Percentiles rank a stretch among this genome's conserved stretches.
phyloP scores from a whole-genome alignment of 768 basidiomycete species.

The Trametes punicea region DNA sequence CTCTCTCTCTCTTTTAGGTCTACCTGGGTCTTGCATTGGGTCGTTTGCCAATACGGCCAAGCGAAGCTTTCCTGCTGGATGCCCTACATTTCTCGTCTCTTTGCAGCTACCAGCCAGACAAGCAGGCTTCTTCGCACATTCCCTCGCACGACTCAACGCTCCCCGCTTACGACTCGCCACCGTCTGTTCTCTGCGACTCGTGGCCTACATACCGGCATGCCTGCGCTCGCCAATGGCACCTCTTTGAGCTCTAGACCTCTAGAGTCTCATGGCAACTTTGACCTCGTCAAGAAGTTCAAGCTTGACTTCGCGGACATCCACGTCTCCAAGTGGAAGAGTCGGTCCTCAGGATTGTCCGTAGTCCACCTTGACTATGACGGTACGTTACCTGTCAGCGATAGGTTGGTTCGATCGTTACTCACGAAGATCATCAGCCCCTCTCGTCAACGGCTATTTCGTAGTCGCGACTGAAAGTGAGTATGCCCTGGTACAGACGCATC shows the following conservation, averaged over 20 bases:
- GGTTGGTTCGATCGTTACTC: constrained; percentile 6
- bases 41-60: constrained; percentile 1
- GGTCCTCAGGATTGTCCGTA: constrained; percentile 81
- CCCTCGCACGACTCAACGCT: constrained; percentile 6
- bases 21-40: background rate
- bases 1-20: background rate
- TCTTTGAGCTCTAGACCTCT: background rate
- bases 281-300: constrained; percentile 72
- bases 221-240: constrained; percentile 13
- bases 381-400: constrained; percentile 33
- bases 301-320: constrained; percentile 77
- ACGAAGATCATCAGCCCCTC: constrained; percentile 51
- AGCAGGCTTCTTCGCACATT: constrained; percentile 14
- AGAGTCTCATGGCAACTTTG: constrained; percentile 66
- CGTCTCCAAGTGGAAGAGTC: constrained; percentile 86
- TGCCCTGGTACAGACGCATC: background rate
- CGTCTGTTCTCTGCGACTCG: background rate
- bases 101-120: constrained; percentile 15
- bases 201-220: constrained; percentile 18
- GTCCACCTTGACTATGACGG: constrained; percentile 92
- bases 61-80: constrained; percentile 12
- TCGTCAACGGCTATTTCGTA: constrained; percentile 89
- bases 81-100: constrained; percentile 18
- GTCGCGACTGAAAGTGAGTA: constrained; percentile 83
- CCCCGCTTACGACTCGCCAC: constrained; percentile 4